Evolutionary conservation across 257 asterid genomes (phyloP).

Genomic region (Solanum raphanifolium): DNA sequence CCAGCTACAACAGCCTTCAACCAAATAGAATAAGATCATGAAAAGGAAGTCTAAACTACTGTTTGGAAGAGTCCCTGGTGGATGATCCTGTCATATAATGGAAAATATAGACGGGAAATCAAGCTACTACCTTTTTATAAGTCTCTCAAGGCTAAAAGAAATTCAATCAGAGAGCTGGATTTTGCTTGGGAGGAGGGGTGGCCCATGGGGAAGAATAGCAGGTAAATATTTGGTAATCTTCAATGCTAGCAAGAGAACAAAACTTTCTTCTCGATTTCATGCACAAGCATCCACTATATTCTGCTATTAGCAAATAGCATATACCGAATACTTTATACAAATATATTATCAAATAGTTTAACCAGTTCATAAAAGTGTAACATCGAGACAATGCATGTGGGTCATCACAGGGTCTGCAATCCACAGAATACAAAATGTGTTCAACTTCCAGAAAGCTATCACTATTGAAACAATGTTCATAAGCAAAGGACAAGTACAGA

Average conservation of each 20-base stretch:
- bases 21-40: conserved; percentile 2
- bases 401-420: background rate
- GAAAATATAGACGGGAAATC: conserved; percentile 5
- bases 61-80: conserved; percentile 17
- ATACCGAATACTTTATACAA: background rate
- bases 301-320: background rate
- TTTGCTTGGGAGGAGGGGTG: background rate
- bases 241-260: background rate
- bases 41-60: background rate
- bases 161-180: background rate
- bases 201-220: background rate
- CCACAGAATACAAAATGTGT: background rate
- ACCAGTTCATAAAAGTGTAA: background rate
- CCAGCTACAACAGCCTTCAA: conserved; percentile 83
- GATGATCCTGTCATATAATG: conserved; percentile 74
- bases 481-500: background rate
- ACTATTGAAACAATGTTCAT: background rate
- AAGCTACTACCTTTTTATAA: background rate
- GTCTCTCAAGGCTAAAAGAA: background rate
- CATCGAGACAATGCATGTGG: background rate
- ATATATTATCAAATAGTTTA: background rate
- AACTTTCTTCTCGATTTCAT: background rate
- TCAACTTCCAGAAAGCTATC: background rate
- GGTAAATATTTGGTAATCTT: background rate
- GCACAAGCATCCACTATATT: background rate